Base-by-base conservation (phyloP, 2,329 filamentous ascomycete species). In the Curvularia sp. region DNA sequence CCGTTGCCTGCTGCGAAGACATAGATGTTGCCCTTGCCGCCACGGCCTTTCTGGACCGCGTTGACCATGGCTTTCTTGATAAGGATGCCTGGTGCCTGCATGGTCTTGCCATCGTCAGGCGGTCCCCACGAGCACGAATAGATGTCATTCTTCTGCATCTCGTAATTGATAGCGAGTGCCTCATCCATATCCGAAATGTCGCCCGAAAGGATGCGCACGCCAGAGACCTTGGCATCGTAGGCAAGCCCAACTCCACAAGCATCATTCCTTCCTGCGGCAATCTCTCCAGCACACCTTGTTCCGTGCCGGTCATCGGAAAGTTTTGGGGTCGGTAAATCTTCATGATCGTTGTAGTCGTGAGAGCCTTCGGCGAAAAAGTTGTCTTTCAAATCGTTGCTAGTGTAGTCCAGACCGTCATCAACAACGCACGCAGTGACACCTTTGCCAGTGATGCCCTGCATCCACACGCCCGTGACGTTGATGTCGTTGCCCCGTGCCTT, bases 41-140 rank as follows among this genome's bases (percentile, higher is more conserved):
- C 84, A 51, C 95, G 90, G 42, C 95, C 95, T 58, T 96, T 88
- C 74, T 98, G 93, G 10, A 97, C 85, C 33, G 92, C 94, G 68
- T 95, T 95, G 50, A 97, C 83, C 88, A 99, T 97, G 28, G 95
- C 94, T 66, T 88, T 87, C 67, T 89, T 87, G 70, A 99, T 97
- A 20, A 99, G 82, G 53, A 96, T 86, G 5, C 93, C 92, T 0
- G 95, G 95, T 0, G 89, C 92, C 68, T 98, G 94, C 95, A 99
- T 99, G 24, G 92, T 93, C 60, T 84, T 84, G 46, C 95, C 95
- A 75, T 98, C 93, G 71, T 99, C 95, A 0, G 93, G 92, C 8
- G 95, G 95, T 0, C 95, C 95, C 95, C 95, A 99, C 0, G 95
- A 99, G 80, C 95, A 99, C 0, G 95, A 99, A 79, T 97, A 99